These are phyloP conservation scores for Diutina pseudorugosa DNA, from an alignment of 1,139 yeast species.

Conservation along the genomic window DNA sequence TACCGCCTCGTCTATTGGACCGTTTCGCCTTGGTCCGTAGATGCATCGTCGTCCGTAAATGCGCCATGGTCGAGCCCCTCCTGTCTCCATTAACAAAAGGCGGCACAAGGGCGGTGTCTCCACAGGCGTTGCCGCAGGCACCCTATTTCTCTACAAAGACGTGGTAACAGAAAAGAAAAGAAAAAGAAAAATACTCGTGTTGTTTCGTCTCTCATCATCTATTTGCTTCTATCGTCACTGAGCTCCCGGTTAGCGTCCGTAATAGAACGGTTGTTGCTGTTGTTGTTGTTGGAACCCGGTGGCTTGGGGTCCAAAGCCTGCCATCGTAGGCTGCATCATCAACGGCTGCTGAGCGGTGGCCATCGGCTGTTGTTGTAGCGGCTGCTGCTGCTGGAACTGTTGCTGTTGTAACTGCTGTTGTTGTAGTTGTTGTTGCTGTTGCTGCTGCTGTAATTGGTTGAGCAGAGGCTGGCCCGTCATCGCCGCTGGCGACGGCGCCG, in stretches of 20 bases:
- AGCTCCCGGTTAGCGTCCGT: neutral
- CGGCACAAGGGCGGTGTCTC: no score
- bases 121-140: no score
- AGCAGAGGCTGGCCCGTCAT: neutral
- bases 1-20: no score
- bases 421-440: constrained; percentile 10
- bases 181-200: neutral
- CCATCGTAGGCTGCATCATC: neutral
- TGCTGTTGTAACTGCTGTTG: constrained; percentile 9
- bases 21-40: no score
- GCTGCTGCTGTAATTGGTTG: constrained; percentile 7
- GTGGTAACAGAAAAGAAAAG: no score
- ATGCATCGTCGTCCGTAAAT: no score
- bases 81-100: no score
- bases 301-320: constrained; percentile 3
- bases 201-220: neutral
- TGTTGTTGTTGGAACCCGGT: constrained; percentile 8
- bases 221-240: neutral
- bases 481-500: constrained; percentile 10
- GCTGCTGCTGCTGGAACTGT: constrained; percentile 13
- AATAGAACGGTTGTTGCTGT: constrained; percentile 6
- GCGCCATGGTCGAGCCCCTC: no score
- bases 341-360: constrained; percentile 8
- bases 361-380: constrained; percentile 13
- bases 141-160: no score